Conservation (phyloP, 345 rosid species). For the Excoecaria agallocha region DNA sequence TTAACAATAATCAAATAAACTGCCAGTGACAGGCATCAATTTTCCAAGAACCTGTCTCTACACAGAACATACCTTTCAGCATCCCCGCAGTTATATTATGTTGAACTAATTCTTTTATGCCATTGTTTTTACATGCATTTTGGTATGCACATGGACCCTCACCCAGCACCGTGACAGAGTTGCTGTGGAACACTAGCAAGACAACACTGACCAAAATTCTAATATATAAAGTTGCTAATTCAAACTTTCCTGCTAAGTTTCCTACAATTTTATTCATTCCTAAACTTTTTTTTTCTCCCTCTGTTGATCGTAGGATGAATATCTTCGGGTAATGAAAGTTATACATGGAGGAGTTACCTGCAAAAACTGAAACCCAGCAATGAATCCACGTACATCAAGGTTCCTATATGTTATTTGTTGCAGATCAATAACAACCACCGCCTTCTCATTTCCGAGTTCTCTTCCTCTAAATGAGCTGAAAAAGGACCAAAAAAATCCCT, state of each 20-base stretch:
- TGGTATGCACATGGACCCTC: too few relatives aligned
- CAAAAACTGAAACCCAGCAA: constrained; percentile 76
- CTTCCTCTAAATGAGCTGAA: constrained; percentile 64
- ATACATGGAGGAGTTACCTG: constrained; percentile 47
- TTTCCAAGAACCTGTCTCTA: not conserved
- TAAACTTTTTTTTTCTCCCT: too few relatives aligned
- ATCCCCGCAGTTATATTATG: too few relatives aligned
- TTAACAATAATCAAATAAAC: not conserved
- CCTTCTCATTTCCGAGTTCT: constrained; percentile 75
- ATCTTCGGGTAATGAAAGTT: constrained; percentile 4
- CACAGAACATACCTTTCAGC: too few relatives aligned
- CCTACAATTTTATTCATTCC: too few relatives aligned
- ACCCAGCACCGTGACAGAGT: too few relatives aligned
- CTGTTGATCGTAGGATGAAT: not conserved
- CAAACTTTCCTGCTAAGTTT: not conserved
- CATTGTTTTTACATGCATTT: too few relatives aligned
- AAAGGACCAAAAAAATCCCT: constrained; percentile 18
- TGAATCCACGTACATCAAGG: constrained; percentile 71
- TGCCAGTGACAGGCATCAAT: not conserved
- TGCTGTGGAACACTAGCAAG: too few relatives aligned
- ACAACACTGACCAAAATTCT: too few relatives aligned
- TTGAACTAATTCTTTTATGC: too few relatives aligned
- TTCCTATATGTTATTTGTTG: constrained; percentile 62
- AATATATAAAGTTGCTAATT: too few relatives aligned
- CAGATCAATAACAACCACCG: constrained; percentile 59